Percentiles rank a stretch among this genome's conserved stretches.
Evolutionary conservation across 164 flowering plant genomes (phyloP).

Genomic region (Vitis cinerea): DNA sequence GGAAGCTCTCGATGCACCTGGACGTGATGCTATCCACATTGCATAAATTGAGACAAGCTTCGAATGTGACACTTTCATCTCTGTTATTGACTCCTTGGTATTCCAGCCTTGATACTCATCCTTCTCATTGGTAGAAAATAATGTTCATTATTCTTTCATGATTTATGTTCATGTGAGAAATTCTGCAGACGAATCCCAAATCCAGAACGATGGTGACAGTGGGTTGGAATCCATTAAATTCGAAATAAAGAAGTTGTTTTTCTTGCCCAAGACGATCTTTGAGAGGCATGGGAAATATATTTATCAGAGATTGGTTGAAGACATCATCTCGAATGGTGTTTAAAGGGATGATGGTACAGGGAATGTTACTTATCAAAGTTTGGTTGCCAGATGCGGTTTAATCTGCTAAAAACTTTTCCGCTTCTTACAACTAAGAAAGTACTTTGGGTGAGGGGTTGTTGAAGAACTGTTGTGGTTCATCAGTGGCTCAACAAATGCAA

Average conservation of each 20-base stretch:
- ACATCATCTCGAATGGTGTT: slow-evolving; percentile 66
- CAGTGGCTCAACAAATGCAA: slow-evolving; percentile 94
- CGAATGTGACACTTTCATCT: slow-evolving; percentile 91
- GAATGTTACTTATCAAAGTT: slow-evolving; percentile 94
- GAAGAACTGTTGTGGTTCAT: slow-evolving; percentile 97
- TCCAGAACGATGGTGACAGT: slow-evolving; percentile 33
- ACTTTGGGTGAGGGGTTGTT: slow-evolving; percentile 94
- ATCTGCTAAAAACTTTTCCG: slow-evolving; percentile 84
- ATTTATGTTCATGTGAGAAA: slow-evolving; percentile 77
- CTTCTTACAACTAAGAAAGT: slow-evolving; percentile 96
- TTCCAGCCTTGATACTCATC: slow-evolving; percentile 89
- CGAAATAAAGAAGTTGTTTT: slow-evolving; percentile 56
- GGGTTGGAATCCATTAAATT: slow-evolving; percentile 27
- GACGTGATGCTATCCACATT: slow-evolving; percentile 83
- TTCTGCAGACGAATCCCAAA: slow-evolving; percentile 28
- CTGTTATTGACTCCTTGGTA: slow-evolving; percentile 54
- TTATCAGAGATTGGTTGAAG: slow-evolving; percentile 73
- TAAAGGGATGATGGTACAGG: slow-evolving; percentile 85
- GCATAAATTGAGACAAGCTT: slow-evolving; percentile 71
- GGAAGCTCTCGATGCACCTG: slow-evolving; percentile 74
- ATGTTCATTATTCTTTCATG: slow-evolving; percentile 54
- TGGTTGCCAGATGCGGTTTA: slow-evolving; percentile 98
- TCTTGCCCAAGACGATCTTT: slow-evolving; percentile 75
- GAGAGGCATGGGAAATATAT: slow-evolving; percentile 78
- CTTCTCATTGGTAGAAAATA: slow-evolving; percentile 66